These are phyloP conservation scores for Penicillium goetzii DNA, from an alignment of 495 filamentous ascomycete genomes.

Conservation along the genomic window DNA sequence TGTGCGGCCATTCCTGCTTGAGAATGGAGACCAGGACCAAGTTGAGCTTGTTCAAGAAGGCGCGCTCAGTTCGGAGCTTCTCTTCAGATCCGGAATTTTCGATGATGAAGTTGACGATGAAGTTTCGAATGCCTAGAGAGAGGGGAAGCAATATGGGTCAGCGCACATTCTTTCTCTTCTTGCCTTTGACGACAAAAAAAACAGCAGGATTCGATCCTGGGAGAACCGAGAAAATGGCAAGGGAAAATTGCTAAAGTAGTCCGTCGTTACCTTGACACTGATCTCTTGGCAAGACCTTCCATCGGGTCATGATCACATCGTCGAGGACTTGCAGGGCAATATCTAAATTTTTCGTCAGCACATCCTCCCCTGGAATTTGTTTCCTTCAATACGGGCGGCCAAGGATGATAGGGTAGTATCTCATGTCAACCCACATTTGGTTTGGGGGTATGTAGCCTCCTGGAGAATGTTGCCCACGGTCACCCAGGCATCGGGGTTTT, in stretches of 20 bases:
- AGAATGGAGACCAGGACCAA: constrained; percentile 95
- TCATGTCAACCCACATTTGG: constrained; percentile 74
- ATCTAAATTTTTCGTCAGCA: constrained; percentile 64
- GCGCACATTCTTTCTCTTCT: constrained; percentile 5
- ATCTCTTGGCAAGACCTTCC: constrained; percentile 94
- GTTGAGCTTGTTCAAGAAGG: constrained; percentile 96
- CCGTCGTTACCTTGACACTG: constrained; percentile 80
- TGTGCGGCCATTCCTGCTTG: constrained; percentile 99
- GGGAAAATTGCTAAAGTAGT: not conserved
- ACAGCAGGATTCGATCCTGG: not conserved
- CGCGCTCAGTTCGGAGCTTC: constrained; percentile 74
- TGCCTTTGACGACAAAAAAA: not conserved
- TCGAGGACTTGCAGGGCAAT: constrained; percentile 95
- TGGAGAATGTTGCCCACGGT: constrained; percentile 94
- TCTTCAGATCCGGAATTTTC: constrained; percentile 88
- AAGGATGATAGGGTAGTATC: not conserved
- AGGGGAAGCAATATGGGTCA: constrained; percentile 15
- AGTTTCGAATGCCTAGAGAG: constrained; percentile 86
- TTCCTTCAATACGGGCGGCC: not conserved
- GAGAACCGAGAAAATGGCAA: not conserved
- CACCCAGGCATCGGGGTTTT: constrained; percentile 97
- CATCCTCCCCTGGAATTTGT: constrained; percentile 3
- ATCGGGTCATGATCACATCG: constrained; percentile 97
- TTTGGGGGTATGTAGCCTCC: constrained; percentile 87
- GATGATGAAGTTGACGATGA: constrained; percentile 97